Percentiles rank a stretch among this genome's conserved stretches.
Evolutionary conservation across 2,329 filamentous ascomycete genomes (phyloP).

Genomic region (Trichoderma sp.): DNA sequence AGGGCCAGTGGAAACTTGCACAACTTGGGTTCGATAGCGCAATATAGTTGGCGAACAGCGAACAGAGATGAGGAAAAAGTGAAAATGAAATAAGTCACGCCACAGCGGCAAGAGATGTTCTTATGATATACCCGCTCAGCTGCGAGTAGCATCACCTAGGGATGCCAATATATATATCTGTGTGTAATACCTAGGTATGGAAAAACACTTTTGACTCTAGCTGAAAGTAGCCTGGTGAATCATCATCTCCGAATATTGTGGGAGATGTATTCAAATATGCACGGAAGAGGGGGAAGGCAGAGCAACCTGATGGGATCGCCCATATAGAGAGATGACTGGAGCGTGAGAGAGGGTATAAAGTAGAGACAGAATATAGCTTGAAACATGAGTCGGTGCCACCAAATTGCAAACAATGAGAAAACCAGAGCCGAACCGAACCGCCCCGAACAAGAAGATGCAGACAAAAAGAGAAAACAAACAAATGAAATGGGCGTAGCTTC

Average conservation of each 20-base stretch:
- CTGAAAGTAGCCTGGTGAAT: not conserved
- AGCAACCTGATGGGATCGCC: not conserved
- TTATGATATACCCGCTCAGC: not conserved
- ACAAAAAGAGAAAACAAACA: not conserved
- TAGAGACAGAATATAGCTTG: conserved; percentile 6
- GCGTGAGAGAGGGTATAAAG: conserved; percentile 21
- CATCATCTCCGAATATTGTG: not conserved
- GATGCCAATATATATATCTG: not conserved
- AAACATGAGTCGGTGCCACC: not conserved
- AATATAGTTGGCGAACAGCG: not conserved
- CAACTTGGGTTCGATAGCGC: not conserved
- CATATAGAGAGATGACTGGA: not conserved
- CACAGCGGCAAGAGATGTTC: not conserved
- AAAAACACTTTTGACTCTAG: not conserved
- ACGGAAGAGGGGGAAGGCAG: not conserved
- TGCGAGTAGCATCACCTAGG: not conserved
- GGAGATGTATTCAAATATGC: not conserved
- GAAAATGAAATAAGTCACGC: not conserved
- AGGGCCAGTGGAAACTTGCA: not conserved
- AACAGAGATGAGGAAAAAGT: no score
- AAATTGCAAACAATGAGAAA: conserved; percentile 8
- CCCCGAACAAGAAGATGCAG: not conserved
- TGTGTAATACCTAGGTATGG: not conserved
- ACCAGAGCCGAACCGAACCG: not conserved
- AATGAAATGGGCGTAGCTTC: not conserved